Conservation (phyloP, 371 early-diverging fungal species). For the Apophysomyces sp. region DNA sequence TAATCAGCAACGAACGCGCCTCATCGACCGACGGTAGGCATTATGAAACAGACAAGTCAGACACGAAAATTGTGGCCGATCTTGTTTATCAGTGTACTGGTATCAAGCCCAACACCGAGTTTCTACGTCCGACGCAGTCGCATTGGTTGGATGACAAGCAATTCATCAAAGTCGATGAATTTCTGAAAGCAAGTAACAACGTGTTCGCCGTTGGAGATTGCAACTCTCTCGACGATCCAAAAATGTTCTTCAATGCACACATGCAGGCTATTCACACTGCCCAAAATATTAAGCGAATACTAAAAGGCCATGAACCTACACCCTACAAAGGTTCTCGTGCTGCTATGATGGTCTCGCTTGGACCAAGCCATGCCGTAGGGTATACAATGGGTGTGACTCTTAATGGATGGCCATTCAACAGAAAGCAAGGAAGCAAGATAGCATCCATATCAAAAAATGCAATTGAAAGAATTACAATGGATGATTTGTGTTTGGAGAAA, state of each 20-base stretch:
- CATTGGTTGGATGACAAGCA: constrained; percentile 28
- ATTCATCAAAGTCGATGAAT: constrained; percentile 23
- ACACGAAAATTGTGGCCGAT: constrained; percentile 20
- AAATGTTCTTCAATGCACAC: constrained; percentile 43
- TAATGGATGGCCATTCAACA: constrained; percentile 27
- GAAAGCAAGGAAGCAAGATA: constrained; percentile 22
- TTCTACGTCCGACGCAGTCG: constrained; percentile 14
- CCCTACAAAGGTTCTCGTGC: constrained; percentile 19
- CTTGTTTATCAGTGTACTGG: constrained; percentile 32
- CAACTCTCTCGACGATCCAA: constrained; percentile 30
- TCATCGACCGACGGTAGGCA: constrained; percentile 2
- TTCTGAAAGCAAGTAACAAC: constrained; percentile 10
- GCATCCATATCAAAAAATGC: constrained; percentile 23
- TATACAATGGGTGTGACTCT: constrained; percentile 18
- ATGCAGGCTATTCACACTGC: constrained; percentile 40
- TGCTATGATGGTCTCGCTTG: constrained; percentile 35
- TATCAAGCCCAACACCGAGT: constrained; percentile 28
- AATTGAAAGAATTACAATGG: constrained; percentile 33
- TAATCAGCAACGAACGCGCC: constrained; percentile 26
- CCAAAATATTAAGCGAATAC: constrained; percentile 12
- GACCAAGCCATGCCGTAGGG: constrained; percentile 26
- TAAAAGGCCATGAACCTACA: constrained; percentile 3
- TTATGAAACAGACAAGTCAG: constrained; percentile 30
- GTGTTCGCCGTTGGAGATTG: constrained; percentile 41
- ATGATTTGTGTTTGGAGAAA: constrained; percentile 22